Evolutionary conservation across 345 rosid genomes (phyloP).

Genomic region (Rhizophora mangle): DNA sequence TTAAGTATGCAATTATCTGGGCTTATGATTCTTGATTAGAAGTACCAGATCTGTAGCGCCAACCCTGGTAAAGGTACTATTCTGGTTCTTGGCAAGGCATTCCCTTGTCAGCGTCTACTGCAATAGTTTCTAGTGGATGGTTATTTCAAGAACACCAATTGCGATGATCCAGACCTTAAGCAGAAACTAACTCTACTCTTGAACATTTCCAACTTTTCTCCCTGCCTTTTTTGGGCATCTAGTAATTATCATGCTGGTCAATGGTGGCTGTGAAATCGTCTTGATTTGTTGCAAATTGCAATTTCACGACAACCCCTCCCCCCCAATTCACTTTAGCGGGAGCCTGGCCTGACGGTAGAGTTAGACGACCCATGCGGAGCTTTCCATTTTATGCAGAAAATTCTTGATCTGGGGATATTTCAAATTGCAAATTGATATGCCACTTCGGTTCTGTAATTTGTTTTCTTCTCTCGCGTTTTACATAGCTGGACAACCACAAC

Average conservation of each 20-base stretch:
- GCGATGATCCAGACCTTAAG: conserved; percentile 86
- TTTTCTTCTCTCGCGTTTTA: conserved; percentile 8
- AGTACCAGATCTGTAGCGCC: neutral
- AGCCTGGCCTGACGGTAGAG: too few relatives aligned
- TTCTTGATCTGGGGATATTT: neutral
- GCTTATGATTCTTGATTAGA: too few relatives aligned
- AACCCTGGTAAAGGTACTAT: conserved; percentile 71
- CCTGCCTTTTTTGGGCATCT: neutral
- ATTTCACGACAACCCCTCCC: too few relatives aligned
- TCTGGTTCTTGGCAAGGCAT: conserved; percentile 83
- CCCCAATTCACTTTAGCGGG: too few relatives aligned
- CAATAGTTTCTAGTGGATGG: conserved; percentile 91
- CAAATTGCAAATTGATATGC: neutral
- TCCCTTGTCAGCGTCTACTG: conserved; percentile 93
- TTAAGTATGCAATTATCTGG: too few relatives aligned
- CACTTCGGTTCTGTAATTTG: neutral
- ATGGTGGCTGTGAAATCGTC: too few relatives aligned
- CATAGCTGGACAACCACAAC: conserved; percentile 92
- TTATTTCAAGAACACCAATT: conserved; percentile 77
- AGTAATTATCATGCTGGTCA: too few relatives aligned
- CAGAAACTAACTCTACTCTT: conserved; percentile 81
- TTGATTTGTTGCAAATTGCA: too few relatives aligned
- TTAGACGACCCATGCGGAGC: too few relatives aligned
- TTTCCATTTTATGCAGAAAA: too few relatives aligned
- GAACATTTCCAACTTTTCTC: conserved; percentile 27